Conservation (phyloP, 306 rosid genomes). For the Datisca glomerata region DNA sequence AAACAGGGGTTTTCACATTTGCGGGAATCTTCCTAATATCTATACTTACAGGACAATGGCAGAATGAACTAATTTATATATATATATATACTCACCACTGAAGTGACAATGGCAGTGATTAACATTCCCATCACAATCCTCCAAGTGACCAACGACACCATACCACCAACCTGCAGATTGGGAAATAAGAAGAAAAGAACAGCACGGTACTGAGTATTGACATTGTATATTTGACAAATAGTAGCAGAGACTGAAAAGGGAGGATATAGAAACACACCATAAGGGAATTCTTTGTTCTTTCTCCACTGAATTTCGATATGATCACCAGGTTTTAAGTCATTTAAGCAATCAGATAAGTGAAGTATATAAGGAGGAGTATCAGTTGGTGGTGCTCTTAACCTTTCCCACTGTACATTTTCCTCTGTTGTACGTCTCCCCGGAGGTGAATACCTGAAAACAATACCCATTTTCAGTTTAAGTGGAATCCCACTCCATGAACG, state of each 20-base stretch:
- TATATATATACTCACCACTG: conserved; percentile 43
- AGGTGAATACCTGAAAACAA: conserved; percentile 55
- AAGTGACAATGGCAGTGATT: conserved; percentile 49
- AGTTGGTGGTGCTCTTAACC: conserved; percentile 66
- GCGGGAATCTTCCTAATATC: too few species aligned
- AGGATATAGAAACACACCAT: conserved; percentile 39
- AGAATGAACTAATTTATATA: too few species aligned
- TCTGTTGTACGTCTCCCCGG: conserved; percentile 66
- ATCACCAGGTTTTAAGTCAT: conserved; percentile 66
- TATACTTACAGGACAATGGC: too few species aligned
- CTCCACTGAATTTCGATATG: conserved; percentile 97
- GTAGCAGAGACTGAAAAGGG: too few species aligned
- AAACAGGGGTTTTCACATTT: neutral
- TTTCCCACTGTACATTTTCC: conserved; percentile 68
- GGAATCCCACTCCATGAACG: too few species aligned
- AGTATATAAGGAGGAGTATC: conserved; percentile 50
- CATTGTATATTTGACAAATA: neutral
- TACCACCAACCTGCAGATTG: conserved; percentile 87
- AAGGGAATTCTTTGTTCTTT: conserved; percentile 69
- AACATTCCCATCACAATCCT: conserved; percentile 36
- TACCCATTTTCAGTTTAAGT: neutral
- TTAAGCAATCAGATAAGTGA: conserved; percentile 58
- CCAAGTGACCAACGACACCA: conserved; percentile 70
- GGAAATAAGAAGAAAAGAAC: neutral
- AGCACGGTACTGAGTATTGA: neutral